Evolutionary conservation across 495 filamentous ascomycete genomes (phyloP).

Genomic region (Bacidia rubella): DNA sequence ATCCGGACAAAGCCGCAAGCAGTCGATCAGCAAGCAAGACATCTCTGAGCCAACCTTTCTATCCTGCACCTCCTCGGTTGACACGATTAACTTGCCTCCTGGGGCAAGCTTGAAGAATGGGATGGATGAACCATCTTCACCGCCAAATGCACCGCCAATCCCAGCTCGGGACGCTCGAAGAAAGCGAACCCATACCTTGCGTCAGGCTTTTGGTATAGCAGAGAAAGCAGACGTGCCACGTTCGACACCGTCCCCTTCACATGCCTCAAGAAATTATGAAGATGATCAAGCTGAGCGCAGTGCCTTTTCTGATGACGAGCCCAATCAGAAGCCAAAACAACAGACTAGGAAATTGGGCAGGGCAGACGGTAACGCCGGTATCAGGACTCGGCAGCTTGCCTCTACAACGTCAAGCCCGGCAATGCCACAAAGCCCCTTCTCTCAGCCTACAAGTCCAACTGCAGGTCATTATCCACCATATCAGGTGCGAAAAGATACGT

Average conservation of each 20-base stretch:
- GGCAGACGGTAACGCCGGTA: conserved; percentile 32
- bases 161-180: conserved; percentile 21
- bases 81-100: conserved; percentile 47
- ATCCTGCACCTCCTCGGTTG: conserved; percentile 61
- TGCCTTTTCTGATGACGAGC: conserved; percentile 38
- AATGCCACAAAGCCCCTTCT: not conserved
- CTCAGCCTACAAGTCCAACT: conserved; percentile 1
- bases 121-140: conserved; percentile 15
- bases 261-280: not conserved
- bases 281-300: conserved; percentile 30
- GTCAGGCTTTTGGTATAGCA: conserved; percentile 15
- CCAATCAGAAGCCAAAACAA: conserved; percentile 24
- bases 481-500: conserved; percentile 10
- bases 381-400: conserved; percentile 29
- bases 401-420: conserved; percentile 23
- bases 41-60: conserved; percentile 78
- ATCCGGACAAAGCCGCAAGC: conserved; percentile 31
- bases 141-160: conserved; percentile 15
- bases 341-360: conserved; percentile 41
- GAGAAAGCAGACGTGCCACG: conserved; percentile 13
- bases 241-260: not conserved
- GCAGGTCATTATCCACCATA: conserved; percentile 6
- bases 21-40: conserved; percentile 53
- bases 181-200: conserved; percentile 19
- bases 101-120: conserved; percentile 32